Conservation (phyloP, 2,329 filamentous ascomycete genomes). For the Ophiostoma himal-ulmi region DNA sequence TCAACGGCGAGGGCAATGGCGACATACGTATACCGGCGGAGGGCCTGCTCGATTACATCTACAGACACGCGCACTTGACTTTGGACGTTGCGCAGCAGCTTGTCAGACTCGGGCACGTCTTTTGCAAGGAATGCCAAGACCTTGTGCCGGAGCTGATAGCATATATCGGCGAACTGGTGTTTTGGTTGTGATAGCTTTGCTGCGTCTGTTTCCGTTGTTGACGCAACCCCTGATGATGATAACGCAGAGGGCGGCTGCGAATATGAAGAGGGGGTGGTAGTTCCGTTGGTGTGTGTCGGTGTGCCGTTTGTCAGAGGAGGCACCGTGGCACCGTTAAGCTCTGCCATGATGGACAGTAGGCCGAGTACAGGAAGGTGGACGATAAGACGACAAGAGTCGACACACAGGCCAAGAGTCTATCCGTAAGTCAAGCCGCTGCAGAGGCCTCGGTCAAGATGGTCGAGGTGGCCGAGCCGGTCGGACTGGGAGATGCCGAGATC, state of each 20-base stretch:
- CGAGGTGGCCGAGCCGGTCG: not conserved
- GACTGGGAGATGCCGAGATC: conserved; percentile 4
- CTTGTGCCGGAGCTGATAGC: conserved; percentile 50
- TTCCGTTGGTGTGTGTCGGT: not conserved
- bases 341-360: not conserved
- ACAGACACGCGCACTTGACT: conserved; percentile 67
- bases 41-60: conserved; percentile 66
- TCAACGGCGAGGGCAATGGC: not conserved
- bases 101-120: conserved; percentile 43
- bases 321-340: not conserved
- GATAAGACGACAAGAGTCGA: not conserved
- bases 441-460: not conserved
- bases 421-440: not conserved
- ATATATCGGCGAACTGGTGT: conserved; percentile 35
- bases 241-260: not conserved
- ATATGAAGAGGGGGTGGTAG: not conserved
- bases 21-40: conserved; percentile 68
- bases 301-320: not conserved
- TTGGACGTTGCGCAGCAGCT: conserved; percentile 61
- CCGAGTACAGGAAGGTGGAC: not conserved
- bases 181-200: not conserved
- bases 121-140: conserved; percentile 62
- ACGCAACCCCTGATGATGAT: not conserved
- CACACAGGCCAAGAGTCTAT: not conserved
- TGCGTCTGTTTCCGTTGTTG: not conserved